These are phyloP conservation scores for Coemansia sp. DNA, from an alignment of 192 early-diverging fungal species.

Conservation along the genomic window DNA sequence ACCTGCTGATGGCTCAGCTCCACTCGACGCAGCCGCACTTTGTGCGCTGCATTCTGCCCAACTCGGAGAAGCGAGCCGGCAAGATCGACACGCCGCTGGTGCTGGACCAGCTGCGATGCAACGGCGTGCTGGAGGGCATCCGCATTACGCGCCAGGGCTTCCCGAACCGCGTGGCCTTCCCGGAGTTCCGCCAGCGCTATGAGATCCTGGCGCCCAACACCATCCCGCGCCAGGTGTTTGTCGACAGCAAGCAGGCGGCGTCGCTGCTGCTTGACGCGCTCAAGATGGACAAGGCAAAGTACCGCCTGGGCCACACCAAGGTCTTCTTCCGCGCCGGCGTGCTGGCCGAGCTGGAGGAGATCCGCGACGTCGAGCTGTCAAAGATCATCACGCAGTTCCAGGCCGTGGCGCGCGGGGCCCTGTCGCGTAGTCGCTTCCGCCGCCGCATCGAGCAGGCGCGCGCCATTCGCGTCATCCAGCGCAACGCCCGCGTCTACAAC, in stretches of 20 bases:
- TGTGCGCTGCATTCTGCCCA: conserved; percentile 97
- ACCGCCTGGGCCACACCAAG: conserved; percentile 87
- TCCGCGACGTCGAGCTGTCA: conserved; percentile 77
- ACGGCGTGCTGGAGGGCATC: conserved; percentile 97
- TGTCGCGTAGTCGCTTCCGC: conserved; percentile 72
- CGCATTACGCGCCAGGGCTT: conserved; percentile 94
- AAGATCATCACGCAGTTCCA: conserved; percentile 83
- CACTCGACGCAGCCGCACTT: conserved; percentile 94
- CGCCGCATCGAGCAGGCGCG: conserved; percentile 72
- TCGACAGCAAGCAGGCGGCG: conserved; percentile 86
- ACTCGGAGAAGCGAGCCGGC: conserved; percentile 84
- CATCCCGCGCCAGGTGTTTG: conserved; percentile 76
- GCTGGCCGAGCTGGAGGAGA: conserved; percentile 91
- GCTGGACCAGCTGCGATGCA: conserved; percentile 91
- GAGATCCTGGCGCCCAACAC: conserved; percentile 82
- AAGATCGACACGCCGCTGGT: conserved; percentile 81
- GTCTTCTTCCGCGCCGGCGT: conserved; percentile 97
- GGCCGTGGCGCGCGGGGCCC: conserved; percentile 79
- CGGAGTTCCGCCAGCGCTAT: conserved; percentile 92
- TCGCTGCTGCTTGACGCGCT: conserved; percentile 74
- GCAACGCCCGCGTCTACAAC: conserved; percentile 88
- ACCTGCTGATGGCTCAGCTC: conserved; percentile 84
- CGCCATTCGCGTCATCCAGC: conserved; percentile 92
- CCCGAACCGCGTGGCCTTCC: conserved; percentile 88
- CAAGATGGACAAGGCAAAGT: conserved; percentile 76